These are phyloP conservation scores for Nematodospora valgi DNA, from an alignment of 805 yeast species.

Conservation along the genomic window DNA sequence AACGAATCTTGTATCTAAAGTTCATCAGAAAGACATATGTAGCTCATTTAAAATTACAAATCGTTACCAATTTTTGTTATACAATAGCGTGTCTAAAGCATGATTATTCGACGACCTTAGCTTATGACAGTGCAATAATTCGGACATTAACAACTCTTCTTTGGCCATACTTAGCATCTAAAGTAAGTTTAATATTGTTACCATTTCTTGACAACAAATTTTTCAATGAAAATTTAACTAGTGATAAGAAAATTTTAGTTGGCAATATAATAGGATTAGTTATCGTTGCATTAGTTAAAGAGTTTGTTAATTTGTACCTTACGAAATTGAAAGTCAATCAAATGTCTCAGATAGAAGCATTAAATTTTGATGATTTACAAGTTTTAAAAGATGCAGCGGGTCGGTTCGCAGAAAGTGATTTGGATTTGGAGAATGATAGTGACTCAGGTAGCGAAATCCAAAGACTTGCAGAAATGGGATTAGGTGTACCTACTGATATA, in stretches of 20 bases:
- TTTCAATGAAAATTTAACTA: constrained; percentile 7
- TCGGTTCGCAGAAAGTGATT: background rate
- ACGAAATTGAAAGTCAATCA: constrained; percentile 28
- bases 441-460: no score
- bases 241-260: constrained; percentile 20
- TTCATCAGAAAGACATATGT: background rate
- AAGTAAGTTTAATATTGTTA: constrained; percentile 25
- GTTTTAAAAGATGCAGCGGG: background rate
- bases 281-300: constrained; percentile 33
- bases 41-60: constrained; percentile 10
- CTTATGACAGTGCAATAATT: constrained; percentile 21
- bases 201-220: constrained; percentile 10
- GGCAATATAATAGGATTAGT: constrained; percentile 32
- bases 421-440: no score
- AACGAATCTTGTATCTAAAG: background rate
- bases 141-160: constrained; percentile 29
- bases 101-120: constrained; percentile 29
- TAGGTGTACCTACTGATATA: no score
- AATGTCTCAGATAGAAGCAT: constrained; percentile 22
- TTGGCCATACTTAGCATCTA: constrained; percentile 39
- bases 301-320: constrained; percentile 26
- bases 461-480: no score
- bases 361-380: constrained; percentile 11
- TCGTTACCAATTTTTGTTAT: constrained; percentile 17
- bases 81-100: constrained; percentile 30